Evolutionary conservation across 2,329 filamentous ascomycete genomes (phyloP).

Genomic region (Fusarium sp.): DNA sequence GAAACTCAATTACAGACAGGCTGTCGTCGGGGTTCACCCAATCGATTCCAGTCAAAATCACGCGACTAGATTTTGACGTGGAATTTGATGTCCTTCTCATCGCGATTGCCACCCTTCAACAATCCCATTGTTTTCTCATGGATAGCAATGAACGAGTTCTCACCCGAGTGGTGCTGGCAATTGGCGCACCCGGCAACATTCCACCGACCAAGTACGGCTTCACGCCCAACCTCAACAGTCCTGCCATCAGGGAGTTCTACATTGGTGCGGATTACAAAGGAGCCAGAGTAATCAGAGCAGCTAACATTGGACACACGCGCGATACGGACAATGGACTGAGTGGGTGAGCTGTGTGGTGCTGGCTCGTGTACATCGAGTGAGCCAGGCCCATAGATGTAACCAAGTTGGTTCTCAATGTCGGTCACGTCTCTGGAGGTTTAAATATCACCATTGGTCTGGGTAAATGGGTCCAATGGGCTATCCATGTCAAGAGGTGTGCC

Average conservation of each 20-base stretch:
- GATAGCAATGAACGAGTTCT: not conserved
- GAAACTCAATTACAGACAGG: not conserved
- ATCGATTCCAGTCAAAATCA: not conserved
- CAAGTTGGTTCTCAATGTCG: not conserved
- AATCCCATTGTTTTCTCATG: not conserved
- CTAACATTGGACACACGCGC: not conserved
- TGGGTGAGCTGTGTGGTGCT: not conserved
- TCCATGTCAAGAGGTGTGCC: no score
- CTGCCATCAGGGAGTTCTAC: not conserved
- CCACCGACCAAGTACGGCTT: not conserved
- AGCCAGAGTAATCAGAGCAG: not conserved
- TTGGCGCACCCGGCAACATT: not conserved
- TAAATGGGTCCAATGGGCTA: no score
- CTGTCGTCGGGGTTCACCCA: not conserved
- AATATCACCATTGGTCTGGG: not conserved
- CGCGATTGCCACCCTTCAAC: not conserved
- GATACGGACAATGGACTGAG: not conserved
- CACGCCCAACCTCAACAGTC: not conserved
- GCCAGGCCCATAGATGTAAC: not conserved
- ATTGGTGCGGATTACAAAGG: not conserved
- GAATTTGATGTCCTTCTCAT: not conserved
- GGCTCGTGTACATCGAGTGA: not conserved
- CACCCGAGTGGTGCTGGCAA: not conserved
- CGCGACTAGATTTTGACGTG: not conserved
- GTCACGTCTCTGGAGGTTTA: not conserved